A percentile compares a stretch with the other conserved stretches of the same genome.
phyloP scores from a whole-genome alignment of 352 stramenopile species.

The Pythium apleroticum region DNA sequence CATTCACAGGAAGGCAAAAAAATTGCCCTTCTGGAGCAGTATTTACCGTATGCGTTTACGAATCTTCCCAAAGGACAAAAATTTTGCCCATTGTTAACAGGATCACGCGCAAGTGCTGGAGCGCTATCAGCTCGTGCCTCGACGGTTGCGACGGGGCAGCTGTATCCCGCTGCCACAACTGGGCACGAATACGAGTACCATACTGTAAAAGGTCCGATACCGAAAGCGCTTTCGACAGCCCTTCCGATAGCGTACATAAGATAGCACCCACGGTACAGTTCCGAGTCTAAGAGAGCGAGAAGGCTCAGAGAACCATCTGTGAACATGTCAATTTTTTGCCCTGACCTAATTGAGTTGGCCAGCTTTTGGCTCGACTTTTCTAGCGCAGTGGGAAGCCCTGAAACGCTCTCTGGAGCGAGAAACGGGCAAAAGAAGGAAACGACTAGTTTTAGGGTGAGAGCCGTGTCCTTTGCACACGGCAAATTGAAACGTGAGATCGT shows the following conservation, averaged over 20 bases:
- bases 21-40: no score
- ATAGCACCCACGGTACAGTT: background rate
- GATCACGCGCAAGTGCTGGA: slow-evolving; percentile 3
- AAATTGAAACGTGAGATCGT: background rate
- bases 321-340: no score
- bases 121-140: background rate
- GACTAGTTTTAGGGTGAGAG: background rate
- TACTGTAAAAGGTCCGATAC: background rate
- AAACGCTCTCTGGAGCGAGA: background rate
- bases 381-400: background rate
- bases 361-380: background rate
- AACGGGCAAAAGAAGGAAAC: background rate
- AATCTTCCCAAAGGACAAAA: no score
- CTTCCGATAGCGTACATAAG: background rate
- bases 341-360: no score
- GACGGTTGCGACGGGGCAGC: background rate
- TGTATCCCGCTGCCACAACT: background rate
- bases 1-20: no score
- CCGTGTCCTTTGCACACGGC: background rate
- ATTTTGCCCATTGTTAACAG: no score
- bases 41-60: no score
- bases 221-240: background rate
- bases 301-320: background rate
- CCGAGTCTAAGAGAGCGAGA: background rate
- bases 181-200: slow-evolving; percentile 6